A percentile compares a stretch with the other conserved stretches of the same genome.
These are phyloP conservation scores for Lactifluus hygrophoroides DNA, from an alignment of 768 basidiomycete species.

Conservation along the genomic window DNA sequence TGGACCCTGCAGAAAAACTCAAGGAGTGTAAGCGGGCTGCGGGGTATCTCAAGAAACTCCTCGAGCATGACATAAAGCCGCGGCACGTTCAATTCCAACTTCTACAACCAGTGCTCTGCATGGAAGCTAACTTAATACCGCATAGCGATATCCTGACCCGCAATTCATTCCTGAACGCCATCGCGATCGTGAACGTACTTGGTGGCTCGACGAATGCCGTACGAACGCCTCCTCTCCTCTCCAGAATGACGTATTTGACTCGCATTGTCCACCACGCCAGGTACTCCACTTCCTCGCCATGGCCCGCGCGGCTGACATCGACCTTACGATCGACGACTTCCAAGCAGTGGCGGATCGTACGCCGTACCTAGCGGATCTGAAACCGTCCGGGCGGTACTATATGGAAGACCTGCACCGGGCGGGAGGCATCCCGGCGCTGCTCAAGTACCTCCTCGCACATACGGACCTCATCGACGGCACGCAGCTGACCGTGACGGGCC, in stretches of 20 bases:
- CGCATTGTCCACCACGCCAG: slow-evolving; percentile 28
- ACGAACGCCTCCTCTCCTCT: background rate
- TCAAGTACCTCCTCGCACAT: slow-evolving; percentile 76
- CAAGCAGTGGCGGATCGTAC: slow-evolving; percentile 71
- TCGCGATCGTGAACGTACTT: slow-evolving; percentile 66
- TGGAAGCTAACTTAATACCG: background rate
- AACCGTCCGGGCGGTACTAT: slow-evolving; percentile 78
- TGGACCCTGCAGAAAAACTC: slow-evolving; percentile 56
- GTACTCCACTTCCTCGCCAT: slow-evolving; percentile 80
- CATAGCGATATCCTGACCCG: slow-evolving; percentile 56
- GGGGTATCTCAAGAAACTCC: slow-evolving; percentile 61
- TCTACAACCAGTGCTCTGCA: background rate
- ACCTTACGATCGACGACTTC: slow-evolving; percentile 80
- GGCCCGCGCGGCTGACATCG: slow-evolving; percentile 69
- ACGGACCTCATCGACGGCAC: slow-evolving; percentile 73
- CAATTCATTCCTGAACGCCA: slow-evolving; percentile 74
- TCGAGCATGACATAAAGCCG: slow-evolving; percentile 79
- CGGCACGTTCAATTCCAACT: slow-evolving; percentile 31
- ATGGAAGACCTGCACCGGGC: slow-evolving; percentile 87
- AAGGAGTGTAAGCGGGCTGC: slow-evolving; percentile 79
- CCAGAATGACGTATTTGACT: background rate
- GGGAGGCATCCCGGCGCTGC: slow-evolving; percentile 75
- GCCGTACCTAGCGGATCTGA: slow-evolving; percentile 80
- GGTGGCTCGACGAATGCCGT: slow-evolving; percentile 89
- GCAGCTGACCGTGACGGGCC: slow-evolving; percentile 86